A percentile compares a stretch with the other conserved stretches of the same genome.
Conservation (phyloP, 306 rosid species). For the Canavalia ensiformis region DNA sequence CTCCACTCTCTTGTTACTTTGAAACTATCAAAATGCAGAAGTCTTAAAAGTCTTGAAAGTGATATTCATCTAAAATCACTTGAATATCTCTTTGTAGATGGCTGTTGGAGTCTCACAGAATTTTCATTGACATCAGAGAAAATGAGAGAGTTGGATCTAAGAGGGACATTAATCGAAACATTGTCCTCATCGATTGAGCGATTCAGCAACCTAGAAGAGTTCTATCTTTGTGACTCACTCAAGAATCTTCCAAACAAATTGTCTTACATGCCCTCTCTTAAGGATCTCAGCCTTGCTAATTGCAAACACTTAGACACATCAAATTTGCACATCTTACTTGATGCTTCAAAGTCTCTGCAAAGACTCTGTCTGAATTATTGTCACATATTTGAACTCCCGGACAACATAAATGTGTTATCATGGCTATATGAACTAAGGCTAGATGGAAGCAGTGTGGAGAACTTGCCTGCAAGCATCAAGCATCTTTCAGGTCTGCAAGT, state of each 20-base stretch:
- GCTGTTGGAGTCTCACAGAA: not conserved
- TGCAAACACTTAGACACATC: too few species aligned
- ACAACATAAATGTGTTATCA: conserved; percentile 15
- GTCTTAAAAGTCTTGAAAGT: not conserved
- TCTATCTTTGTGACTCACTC: too few species aligned
- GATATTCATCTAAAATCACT: not conserved
- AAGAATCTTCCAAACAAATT: too few species aligned
- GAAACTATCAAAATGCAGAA: not conserved
- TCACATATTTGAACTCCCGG: conserved; percentile 13
- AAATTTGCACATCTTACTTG: not conserved
- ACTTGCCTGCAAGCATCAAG: conserved; percentile 22
- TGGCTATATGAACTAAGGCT: not conserved
- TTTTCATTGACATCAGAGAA: not conserved
- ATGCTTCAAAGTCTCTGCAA: not conserved
- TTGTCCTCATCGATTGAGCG: not conserved
- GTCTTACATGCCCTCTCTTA: too few species aligned
- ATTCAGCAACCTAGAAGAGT: too few species aligned
- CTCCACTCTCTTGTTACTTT: not conserved
- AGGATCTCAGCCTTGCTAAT: too few species aligned
- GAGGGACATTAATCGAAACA: not conserved
- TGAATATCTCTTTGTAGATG: rapidly evolving
- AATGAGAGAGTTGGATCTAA: not conserved
- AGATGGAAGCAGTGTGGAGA: not conserved
- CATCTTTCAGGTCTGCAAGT: not conserved
- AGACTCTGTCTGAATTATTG: not conserved